Percentiles rank a stretch among this genome's conserved stretches.
These are phyloP conservation scores for Xylaria sp. DNA, from an alignment of 2,329 filamentous ascomycete genomes.

Conservation along the genomic window DNA sequence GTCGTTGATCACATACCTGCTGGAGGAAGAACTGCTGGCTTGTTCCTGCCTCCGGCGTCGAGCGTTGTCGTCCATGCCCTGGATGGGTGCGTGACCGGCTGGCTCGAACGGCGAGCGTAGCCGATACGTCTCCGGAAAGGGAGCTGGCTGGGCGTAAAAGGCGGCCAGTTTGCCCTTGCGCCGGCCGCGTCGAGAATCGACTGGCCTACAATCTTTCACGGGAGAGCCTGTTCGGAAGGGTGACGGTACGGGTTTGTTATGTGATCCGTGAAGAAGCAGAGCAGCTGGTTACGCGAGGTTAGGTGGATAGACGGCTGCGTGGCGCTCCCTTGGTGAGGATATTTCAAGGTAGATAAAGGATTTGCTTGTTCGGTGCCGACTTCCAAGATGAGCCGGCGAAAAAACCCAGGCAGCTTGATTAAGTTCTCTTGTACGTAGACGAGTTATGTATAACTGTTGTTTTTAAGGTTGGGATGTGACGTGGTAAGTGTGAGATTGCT, in stretches of 20 bases:
- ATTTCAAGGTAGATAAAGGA: conserved; percentile 33
- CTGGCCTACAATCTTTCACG: conserved; percentile 39
- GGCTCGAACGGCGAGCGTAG: conserved; percentile 68
- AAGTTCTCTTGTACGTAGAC: conserved; percentile 9
- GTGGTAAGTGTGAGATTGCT: conserved; percentile 27
- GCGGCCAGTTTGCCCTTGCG: conserved; percentile 69
- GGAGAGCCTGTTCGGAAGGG: conserved; percentile 27
- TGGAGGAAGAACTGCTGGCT: conserved; percentile 69
- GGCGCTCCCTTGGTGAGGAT: conserved; percentile 33
- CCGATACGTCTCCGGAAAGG: conserved; percentile 73
- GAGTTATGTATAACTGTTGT: conserved; percentile 31
- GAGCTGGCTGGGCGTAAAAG: conserved; percentile 67
- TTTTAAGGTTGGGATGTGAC: conserved; percentile 35
- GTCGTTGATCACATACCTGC: conserved; percentile 62
- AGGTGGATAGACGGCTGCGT: conserved; percentile 36
- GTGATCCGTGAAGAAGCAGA: conserved; percentile 27
- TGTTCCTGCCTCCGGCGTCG: conserved; percentile 78
- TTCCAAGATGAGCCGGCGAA: conserved; percentile 7
- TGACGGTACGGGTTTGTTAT: conserved; percentile 25
- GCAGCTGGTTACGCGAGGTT: conserved; percentile 35
- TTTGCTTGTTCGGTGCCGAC: conserved; percentile 37
- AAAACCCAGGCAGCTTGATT: neutral
- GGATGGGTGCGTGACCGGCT: conserved; percentile 61
- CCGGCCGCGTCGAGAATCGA: conserved; percentile 48
- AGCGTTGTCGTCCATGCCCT: conserved; percentile 82